Evolutionary conservation across 2,329 filamentous ascomycete species (phyloP).

Genomic region (Chaetomium strumarium): DNA sequence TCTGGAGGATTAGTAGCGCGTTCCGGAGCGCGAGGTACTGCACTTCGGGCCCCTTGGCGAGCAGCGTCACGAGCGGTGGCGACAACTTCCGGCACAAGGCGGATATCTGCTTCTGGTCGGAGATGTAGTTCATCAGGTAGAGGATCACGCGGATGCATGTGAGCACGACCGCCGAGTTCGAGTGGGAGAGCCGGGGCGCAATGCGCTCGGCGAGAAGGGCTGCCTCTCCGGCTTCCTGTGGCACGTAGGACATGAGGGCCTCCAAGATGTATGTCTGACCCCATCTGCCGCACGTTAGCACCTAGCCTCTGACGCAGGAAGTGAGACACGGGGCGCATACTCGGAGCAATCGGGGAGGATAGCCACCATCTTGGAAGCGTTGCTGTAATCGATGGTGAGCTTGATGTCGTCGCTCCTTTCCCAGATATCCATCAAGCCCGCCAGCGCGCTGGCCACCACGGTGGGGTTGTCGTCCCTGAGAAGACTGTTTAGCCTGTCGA

Average conservation of each 20-base stretch:
- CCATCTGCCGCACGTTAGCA: constrained; percentile 57
- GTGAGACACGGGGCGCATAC: constrained; percentile 46
- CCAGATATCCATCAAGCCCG: constrained; percentile 95
- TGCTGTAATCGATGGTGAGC: constrained; percentile 94
- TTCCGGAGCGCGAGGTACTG: constrained; percentile 94
- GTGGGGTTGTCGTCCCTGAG: constrained; percentile 95
- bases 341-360: constrained; percentile 96
- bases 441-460: constrained; percentile 89
- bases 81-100: constrained; percentile 88
- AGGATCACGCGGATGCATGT: constrained; percentile 95
- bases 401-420: constrained; percentile 96
- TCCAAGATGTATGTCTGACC: constrained; percentile 98
- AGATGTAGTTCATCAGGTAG: constrained; percentile 98
- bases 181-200: constrained; percentile 90
- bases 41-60: constrained; percentile 96
- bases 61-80: constrained; percentile 85
- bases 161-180: constrained; percentile 91
- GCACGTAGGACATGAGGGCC: constrained; percentile 95
- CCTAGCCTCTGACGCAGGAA: not conserved
- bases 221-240: constrained; percentile 83
- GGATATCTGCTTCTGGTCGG: constrained; percentile 81
- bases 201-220: constrained; percentile 88
- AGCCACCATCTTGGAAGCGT: constrained; percentile 96
- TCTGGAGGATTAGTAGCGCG: constrained; percentile 86
- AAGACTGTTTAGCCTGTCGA: constrained; percentile 83